Evolutionary conservation across 192 early-diverging fungal genomes (phyloP), one percentile per base, ranked within the genome.

Genomic region (Linnemannia zychae): DNA sequence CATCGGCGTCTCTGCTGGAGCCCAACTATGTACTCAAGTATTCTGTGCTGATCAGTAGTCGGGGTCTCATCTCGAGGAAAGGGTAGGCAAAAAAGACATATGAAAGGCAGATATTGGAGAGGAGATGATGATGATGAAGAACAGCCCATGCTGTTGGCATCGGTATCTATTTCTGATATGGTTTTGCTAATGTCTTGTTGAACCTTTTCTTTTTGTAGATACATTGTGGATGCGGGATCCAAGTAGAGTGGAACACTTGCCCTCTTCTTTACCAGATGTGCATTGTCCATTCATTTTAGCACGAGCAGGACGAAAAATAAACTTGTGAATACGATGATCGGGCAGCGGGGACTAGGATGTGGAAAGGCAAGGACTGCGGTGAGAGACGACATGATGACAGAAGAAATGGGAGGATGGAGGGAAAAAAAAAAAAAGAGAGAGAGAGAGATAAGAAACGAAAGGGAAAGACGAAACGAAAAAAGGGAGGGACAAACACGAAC

Each of bases 1-100:
- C 71, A 28, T 66, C 73, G 7, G 44, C 52, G 7, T 74, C 72
- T 0, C 48, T 77, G 0, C 47, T 89, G n/a, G 17, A 47, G 1
- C 90, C 90, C 11, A 89, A 87, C 28, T 90, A 84, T 88, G 88
- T 91, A 38, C 78, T 91, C 47, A 91, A 91, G 78, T 91, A 91
- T 57, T 78, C 88, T 47, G 87, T 84, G 9, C 72, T 89, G 67
- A 78, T 88, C 24, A 76, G 71, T 20, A 67, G 76, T 16, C 88
- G 90, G 24, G 89, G 90, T 52, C 78, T 91, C 17, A 78, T 91
- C 36, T 69, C 86, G 13, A 87, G 87, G 47, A 91, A 91, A 77
- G 90, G 90, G 82, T 91, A 87, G 74, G 67, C 24, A 63, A 11
- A 18, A 17, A 18, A 13, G 22, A 12, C 57, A 63, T 24, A 63